Percentiles rank a stretch among this genome's conserved stretches.
Conservation (phyloP, 805 yeast genomes). For the Metschnikowia arizonensis region DNA sequence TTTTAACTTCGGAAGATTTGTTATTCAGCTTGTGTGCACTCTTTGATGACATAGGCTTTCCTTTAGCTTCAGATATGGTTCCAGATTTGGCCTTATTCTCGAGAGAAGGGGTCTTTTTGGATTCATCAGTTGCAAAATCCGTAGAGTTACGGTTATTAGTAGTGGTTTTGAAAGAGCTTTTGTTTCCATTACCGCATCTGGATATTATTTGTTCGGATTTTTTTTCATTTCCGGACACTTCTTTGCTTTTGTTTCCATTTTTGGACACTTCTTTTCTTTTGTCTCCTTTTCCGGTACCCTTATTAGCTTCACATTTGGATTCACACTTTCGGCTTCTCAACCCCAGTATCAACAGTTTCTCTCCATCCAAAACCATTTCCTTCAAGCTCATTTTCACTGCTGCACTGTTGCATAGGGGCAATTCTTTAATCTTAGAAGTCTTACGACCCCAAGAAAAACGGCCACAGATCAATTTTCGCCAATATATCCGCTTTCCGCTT, state of each 20-base stretch:
- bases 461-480: conserved; percentile 1
- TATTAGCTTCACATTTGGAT: background rate
- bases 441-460: conserved; percentile 1
- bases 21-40: background rate
- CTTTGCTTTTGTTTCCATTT: background rate
- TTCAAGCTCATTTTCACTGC: background rate
- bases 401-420: background rate
- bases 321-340: background rate
- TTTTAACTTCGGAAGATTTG: background rate
- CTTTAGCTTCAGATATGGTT: background rate
- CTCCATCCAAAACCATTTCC: background rate
- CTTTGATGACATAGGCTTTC: background rate
- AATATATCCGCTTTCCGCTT: background rate
- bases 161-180: too few relatives aligned
- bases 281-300: background rate
- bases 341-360: background rate
- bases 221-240: background rate
- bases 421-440: background rate
- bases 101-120: background rate
- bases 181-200: too few relatives aligned
- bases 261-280: background rate
- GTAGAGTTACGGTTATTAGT: background rate
- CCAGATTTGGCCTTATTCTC: background rate
- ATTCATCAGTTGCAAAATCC: background rate
- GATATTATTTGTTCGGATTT: too few relatives aligned